Base-by-base conservation (phyloP, 768 basidiomycete species). In the Galerina marginata region DNA sequence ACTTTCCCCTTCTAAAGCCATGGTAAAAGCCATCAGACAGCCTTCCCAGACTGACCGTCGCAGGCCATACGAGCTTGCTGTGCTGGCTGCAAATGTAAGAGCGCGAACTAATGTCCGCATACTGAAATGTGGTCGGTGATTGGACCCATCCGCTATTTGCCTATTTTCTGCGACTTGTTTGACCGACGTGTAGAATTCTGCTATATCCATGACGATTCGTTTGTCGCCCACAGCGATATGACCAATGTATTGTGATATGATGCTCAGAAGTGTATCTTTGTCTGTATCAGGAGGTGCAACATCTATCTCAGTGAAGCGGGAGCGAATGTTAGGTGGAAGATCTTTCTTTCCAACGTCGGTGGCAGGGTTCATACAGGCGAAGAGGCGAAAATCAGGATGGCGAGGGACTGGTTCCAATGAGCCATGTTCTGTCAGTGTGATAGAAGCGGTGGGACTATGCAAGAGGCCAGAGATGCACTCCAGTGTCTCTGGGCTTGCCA, bases 361-460 rank as follows among this genome's bases (percentile, higher is more conserved):
- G 0, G 97, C 97, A 4, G 97, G 97, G 70, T 99, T 99, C 97
- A 99, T 99, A 72, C 97, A 99, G 4, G 95, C 95, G 69, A 99
- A 99, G 4, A 99, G 81, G 16, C 96, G 91, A 79, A 99, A 99
- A 67, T 96, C 90, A 15, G 94, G 88, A 72, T 99, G 97, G 0
- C 97, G 90, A 50, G 90, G 89, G 29, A 99, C 83, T 1, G 92
- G 91, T 66, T 95, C 93, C 55, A 98, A 75, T 9, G 93, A 90
- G 0, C 96, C 96, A 71, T 95, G 88, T 70, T 99, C 97, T 0
- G 95, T 95, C 58, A 99, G 79, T 0, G 95, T 93, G 65, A 99
- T 90, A 1, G 96, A 99, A 0, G 93, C 87, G 7, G 85, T 86
- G 1, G 94, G 85, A n/a, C 89, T 85, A 61, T 92, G 90, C 15